Base-by-base conservation (phyloP, 192 early-diverging fungal genomes). In the Gamsiella multidivaricata region DNA sequence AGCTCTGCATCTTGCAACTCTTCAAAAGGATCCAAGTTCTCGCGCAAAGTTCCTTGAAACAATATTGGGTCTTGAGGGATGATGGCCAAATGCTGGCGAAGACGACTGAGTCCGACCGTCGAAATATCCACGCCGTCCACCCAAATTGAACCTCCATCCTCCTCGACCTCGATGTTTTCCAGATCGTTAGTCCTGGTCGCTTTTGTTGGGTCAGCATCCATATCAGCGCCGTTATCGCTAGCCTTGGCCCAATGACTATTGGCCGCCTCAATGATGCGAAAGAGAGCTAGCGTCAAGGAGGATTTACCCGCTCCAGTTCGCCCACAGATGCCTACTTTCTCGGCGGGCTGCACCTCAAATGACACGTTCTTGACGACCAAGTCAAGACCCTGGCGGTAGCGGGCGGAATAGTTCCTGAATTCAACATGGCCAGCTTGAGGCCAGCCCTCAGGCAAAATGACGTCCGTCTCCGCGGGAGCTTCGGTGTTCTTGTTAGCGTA, bases 41-140 rank as follows among this genome's bases (percentile, higher is more conserved):
- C 83, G 58, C 62, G 85, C 57, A 75, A 89, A 55, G 67, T 83
- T 12, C 90, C 90, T 1, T 61, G 63, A 62, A 93, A 92, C 32
- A 93, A 72, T 4, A 88, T 86, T 12, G 91, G 87, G 39, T 94
- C 91, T 80, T 94, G 92, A 28, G 92, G 91, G 55, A 94, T 94
- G 47, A 94, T 92, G 1, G 91, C 88, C 28, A 94, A 81, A n/a
- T 81, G 85, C 43, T 70, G 83, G 61, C 83, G 87, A 56, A 75
- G 82, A 70, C 85, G 86, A 42, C 58, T 74, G 31, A 84, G 64
- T 1, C 91, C 92, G 10, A 94, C 81, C 14, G 79, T 61, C 1
- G 78, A 70, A 17, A 80, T 80, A 31, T 80, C 68, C 2, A 80
- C 15, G 5, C 69, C 78, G 36, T 80, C 78, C 53, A 91, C 81